Percentiles rank a stretch among this genome's conserved stretches.
These are phyloP conservation scores for Pseudopediastrum boryanum DNA, from an alignment of 139 green algal species.

Conservation along the genomic window DNA sequence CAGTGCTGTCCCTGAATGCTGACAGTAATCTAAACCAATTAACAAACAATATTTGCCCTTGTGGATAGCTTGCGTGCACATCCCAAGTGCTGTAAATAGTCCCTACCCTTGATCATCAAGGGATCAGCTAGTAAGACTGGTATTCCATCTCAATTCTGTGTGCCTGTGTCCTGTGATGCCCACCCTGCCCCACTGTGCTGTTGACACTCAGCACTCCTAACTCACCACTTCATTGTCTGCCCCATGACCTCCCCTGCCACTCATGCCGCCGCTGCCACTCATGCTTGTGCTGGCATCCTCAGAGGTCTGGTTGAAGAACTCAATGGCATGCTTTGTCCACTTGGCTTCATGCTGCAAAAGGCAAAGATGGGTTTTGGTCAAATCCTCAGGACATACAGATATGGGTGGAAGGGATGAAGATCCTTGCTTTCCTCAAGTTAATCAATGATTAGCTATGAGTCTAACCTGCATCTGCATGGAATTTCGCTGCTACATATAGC, in stretches of 20 bases:
- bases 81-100: background rate
- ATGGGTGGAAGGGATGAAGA: background rate
- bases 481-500: no score
- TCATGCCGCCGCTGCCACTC: background rate
- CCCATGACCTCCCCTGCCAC: background rate
- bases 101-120: background rate
- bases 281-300: background rate
- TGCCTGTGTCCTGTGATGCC: background rate
- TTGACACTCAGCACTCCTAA: background rate
- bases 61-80: background rate
- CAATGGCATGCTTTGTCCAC: conserved; percentile 69
- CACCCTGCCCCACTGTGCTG: background rate
- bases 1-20: background rate
- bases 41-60: background rate
- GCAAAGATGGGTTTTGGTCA: no score
- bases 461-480: no score
- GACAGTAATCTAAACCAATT: background rate
- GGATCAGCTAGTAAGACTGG: conserved; percentile 6
- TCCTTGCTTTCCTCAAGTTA: background rate
- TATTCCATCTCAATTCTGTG: conserved; percentile 1
- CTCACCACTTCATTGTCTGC: conserved; percentile 11
- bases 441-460: background rate
- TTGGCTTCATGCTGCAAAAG: conserved; percentile 66
- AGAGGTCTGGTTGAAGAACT: conserved; percentile 56
- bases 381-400: background rate